A percentile compares a stretch with the other conserved stretches of the same genome.
phyloP scores from a whole-genome alignment of 1,284 basidiomycete genomes.

The Malassezia nana region DNA sequence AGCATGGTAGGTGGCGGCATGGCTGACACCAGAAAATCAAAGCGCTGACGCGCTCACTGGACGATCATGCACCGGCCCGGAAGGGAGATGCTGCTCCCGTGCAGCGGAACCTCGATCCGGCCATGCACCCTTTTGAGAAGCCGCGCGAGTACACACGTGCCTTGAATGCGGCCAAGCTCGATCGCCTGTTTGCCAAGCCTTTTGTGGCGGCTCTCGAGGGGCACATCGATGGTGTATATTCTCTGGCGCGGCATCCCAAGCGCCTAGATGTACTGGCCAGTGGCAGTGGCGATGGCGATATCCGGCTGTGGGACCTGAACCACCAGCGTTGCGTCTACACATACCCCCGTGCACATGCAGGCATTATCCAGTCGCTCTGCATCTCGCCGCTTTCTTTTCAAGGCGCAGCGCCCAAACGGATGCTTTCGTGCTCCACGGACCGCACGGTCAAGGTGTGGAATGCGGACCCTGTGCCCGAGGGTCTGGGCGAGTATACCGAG shows the following conservation, averaged over 20 bases:
- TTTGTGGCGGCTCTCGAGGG: slow-evolving; percentile 84
- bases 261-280: slow-evolving; percentile 75
- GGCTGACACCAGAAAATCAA: slow-evolving; percentile 61
- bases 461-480: slow-evolving; percentile 43
- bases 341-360: slow-evolving; percentile 73
- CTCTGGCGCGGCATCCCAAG: slow-evolving; percentile 66
- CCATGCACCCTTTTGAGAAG: slow-evolving; percentile 85
- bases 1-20: slow-evolving; percentile 10
- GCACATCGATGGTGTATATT: slow-evolving; percentile 90
- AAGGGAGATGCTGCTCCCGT: slow-evolving; percentile 71
- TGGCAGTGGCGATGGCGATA: slow-evolving; percentile 87
- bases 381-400: slow-evolving; percentile 57
- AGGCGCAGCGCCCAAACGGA: slow-evolving; percentile 51
- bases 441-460: slow-evolving; percentile 86
- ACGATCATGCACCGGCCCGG: slow-evolving; percentile 58
- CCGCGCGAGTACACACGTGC: slow-evolving; percentile 88
- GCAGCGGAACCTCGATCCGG: slow-evolving; percentile 82
- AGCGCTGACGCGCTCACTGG: slow-evolving; percentile 72
- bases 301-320: slow-evolving; percentile 78
- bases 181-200: slow-evolving; percentile 91
- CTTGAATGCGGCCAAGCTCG: slow-evolving; percentile 89
- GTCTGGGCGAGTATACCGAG: slow-evolving; percentile 43
- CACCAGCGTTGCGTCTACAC: slow-evolving; percentile 60
- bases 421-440: slow-evolving; percentile 86
- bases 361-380: slow-evolving; percentile 68